Conservation (phyloP, 2,329 filamentous ascomycete genomes). For the Plectosphaerella cucumerina region DNA sequence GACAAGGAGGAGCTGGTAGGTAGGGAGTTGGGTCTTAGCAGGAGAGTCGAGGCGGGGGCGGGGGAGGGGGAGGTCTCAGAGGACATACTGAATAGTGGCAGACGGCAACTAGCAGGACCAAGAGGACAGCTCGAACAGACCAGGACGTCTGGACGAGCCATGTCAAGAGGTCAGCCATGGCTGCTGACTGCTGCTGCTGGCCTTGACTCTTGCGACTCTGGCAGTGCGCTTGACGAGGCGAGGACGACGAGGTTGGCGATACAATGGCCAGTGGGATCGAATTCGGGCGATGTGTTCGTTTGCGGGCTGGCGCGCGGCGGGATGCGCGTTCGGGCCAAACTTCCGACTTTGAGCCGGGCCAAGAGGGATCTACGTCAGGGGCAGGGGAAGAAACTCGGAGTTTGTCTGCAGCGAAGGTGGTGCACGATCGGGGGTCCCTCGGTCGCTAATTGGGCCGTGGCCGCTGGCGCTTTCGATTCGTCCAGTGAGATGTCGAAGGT, state of each 20-base stretch:
- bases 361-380: neutral
- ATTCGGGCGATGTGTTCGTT: neutral
- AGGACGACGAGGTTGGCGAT: no score
- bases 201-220: no score
- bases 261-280: neutral
- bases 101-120: neutral
- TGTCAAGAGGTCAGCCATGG: neutral
- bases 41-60: neutral
- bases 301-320: neutral
- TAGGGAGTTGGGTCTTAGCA: neutral
- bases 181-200: neutral
- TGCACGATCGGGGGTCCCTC: no score
- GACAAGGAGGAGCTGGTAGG: conserved; percentile 58
- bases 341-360: neutral
- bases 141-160: neutral
- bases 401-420: no score
- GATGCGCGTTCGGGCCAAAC: neutral
- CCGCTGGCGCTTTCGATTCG: no score
- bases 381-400: neutral
- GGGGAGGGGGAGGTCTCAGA: neutral
- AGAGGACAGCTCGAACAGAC: neutral
- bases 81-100: neutral
- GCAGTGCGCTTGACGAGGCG: no score
- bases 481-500: no score
- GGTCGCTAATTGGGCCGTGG: no score